Evolutionary conservation across 306 rosid species (phyloP), one percentile per base, ranked within the genome.

Genomic region (Abrus precatorius): DNA sequence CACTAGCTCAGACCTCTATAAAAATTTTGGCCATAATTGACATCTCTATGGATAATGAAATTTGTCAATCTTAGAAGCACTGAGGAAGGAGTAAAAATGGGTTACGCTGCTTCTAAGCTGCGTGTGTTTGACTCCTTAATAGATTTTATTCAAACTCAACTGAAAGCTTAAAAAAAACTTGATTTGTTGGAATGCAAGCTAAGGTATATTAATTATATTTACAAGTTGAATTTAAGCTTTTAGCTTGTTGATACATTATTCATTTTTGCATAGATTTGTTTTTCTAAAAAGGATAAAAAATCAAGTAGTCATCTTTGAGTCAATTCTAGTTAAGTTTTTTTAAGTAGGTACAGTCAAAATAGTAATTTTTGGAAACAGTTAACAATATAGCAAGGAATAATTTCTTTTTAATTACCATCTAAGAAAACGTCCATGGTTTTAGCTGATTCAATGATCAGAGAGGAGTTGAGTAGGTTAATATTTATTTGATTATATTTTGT

Each of bases 151-250:
- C 34, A 75, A 61, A 36, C 20, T 56, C 50, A 36, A 38, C 38
- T 54, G 7, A 72, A 72, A 54, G 40, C 79, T 59, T 45, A 7
- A n/a, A 32, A 49, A 70, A 32, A 1, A 44, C 36, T 69, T 33
- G 44, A 56, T 57, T 69, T 69, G 53, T 79, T 57, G 77, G 61
- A 69, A 57, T 79, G 40, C 61, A 79, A 79, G 41, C 71, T 33
- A 69, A 57, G 61, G 14, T 14, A 40, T 33, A 40, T 33, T 67
- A 7, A 67, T 34, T 55, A 50, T 38, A 52, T 47, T 63, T 66
- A 60, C 9, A 61, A 60, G 40, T 30, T 63, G 47, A 63, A 76
- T 54, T 32, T 41, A 14, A 67, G 60, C 52, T 38, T 75, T 48
- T 48, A 14, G 60, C 44, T 62, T 41, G 5, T 29, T 40, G 20